These are phyloP conservation scores for Puccinia polysora DNA, from an alignment of 1,284 basidiomycete genomes.

Conservation along the genomic window DNA sequence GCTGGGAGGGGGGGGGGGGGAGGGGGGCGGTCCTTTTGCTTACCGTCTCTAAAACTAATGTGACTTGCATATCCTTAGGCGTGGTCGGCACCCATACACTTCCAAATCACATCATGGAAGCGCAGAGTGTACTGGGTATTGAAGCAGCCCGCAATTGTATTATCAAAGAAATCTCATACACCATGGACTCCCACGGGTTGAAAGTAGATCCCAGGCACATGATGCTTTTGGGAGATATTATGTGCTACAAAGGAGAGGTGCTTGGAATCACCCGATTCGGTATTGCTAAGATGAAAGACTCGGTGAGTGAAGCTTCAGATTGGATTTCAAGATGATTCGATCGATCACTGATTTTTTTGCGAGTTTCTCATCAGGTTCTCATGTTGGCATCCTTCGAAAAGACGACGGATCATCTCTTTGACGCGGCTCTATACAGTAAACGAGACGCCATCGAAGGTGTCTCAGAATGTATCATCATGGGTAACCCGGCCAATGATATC, in stretches of 20 bases:
- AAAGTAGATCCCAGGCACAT: slow-evolving; percentile 98
- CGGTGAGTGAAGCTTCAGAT: slow-evolving; percentile 58
- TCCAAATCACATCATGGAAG: slow-evolving; percentile 97
- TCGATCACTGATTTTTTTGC: background rate
- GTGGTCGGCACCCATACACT: slow-evolving; percentile 86
- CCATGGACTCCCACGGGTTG: slow-evolving; percentile 94
- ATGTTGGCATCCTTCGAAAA: slow-evolving; percentile 99
- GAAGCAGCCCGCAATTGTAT: slow-evolving; percentile 93
- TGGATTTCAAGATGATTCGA: background rate
- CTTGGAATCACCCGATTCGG: slow-evolving; percentile 98
- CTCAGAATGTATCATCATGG: slow-evolving; percentile 99
- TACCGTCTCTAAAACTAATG: background rate
- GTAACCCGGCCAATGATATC: slow-evolving; percentile 89
- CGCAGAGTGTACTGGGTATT: slow-evolving; percentile 87
- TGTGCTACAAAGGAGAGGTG: slow-evolving; percentile 99
- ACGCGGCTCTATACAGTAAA: slow-evolving; percentile 93
- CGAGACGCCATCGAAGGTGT: slow-evolving; percentile 92
- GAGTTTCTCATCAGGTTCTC: slow-evolving; percentile 54
- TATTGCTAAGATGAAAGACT: slow-evolving; percentile 99
- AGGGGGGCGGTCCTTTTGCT: background rate
- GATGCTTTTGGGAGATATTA: slow-evolving; percentile 96
- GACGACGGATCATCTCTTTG: slow-evolving; percentile 97
- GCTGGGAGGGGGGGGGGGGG: background rate
- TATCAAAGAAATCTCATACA: slow-evolving; percentile 66
- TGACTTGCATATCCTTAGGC: slow-evolving; percentile 57